Evolutionary conservation across 768 basidiomycete species (phyloP), one percentile per base, ranked within the genome.

Genomic region (Boletus sp.): DNA sequence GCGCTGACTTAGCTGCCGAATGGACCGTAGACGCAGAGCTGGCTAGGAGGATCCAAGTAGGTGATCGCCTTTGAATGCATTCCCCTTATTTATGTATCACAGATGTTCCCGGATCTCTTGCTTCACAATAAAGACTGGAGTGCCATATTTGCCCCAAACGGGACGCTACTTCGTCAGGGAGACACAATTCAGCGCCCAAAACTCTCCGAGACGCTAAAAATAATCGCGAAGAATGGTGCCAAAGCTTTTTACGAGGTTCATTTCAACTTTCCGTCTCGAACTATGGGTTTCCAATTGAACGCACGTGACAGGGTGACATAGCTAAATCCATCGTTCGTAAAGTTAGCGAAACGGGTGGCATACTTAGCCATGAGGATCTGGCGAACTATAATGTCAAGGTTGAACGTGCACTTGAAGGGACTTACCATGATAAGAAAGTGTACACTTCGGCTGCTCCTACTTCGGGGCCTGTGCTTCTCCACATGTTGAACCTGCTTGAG

Each of bases 391-490:
- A 74, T 15, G 83, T 88, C 24, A 81, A 80, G 52, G 83, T 90
- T 4, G 74, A 80, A 32, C 3, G 74, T 33, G 92, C 94, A 4
- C 75, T 96, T 37, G 71, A 85, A 62, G 88, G 91, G 5, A 84
- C 80, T 0, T 98, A 90, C 71, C 80, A 80, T 20, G 86, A 83
- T 30, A 82, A 83, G 59, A 90, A 82, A 56, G 77, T 95, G 29
- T 95, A 90, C 71, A 93, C 92, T 0, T 80, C 87, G 0, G 82
- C 85, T 64, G 88, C 92, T n/a, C 94, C 96, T 4, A 85, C 89
- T 3, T 87, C 86, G 12, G 93, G 94, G 5, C 87, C 89, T 77
- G 90, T 89, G 20, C 74, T 98, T 33, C 73, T 96, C 29, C 88
- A 90, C 66, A 89, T 96, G 79, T 75, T 98, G 14, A 95, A 97